Base-by-base conservation (phyloP, 345 rosid species). In the Bruguiera parviflora region DNA sequence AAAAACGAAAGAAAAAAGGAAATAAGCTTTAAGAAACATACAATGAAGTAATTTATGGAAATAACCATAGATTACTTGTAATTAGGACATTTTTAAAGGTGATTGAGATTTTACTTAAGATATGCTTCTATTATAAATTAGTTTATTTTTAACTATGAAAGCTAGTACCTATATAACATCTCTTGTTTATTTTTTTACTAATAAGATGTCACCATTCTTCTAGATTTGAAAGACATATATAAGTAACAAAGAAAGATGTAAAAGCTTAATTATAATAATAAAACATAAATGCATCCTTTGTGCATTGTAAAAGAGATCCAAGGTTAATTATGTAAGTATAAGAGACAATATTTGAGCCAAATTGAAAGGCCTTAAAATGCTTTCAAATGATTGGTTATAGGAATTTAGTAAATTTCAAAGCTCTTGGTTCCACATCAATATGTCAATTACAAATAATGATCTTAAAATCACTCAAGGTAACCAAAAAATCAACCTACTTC, bases 401-500 rank as follows among this genome's bases (percentile, higher is more conserved):
- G 71, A 88, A 78, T 82, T 77, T 82, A 24, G 84, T 88, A 58
- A 88, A 85, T 80, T 73, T 95, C 58, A 88, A 84, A 79, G 97
- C 92, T 69, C 92, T 97, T 64, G 93, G 96, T 9, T 83, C 92
- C 39, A 95, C 91, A 55, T 80, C 97, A 27, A 71, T 95, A 64
- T 95, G 92, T 82, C 96, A 90, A 64, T 79, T 95, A 67, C 92
- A 95, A 79, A 92, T 95, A 97, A 89, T 95, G 97, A 95, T 92
- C 74, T 92, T 97, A 96, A 96, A 89, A 78, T 86, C 93, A 61
- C 92, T 95, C 69, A 97, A 96, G 96, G 99, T 92, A 90, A 64
- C 28, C 2, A 27, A 27, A 27, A 27, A 27, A 27, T 27, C 28
- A 27, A 27, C 2, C 28, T 27, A 27, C 28, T 27, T 27, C 28